Evolutionary conservation across 2,329 filamentous ascomycete genomes (phyloP), one percentile per base, ranked within the genome.

Genomic region (Fusarium sulawesiense): DNA sequence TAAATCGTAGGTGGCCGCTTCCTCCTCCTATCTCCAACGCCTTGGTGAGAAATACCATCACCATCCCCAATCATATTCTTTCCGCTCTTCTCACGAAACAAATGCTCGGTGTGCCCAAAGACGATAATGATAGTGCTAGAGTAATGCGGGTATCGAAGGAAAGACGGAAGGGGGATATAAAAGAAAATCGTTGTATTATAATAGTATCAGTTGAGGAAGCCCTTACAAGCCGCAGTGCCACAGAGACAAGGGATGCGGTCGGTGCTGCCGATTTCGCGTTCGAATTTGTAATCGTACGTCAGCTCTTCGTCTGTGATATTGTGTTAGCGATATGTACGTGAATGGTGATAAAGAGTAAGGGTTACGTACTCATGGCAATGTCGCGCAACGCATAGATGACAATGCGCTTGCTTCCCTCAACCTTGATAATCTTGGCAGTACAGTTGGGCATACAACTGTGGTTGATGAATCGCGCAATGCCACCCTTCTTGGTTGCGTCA

Each of bases 221-320:
- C 96, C 86, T 99, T 99, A 85, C 96, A 99, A 49, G 93, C 94
- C 30, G 94, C 90, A 45, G 95, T 98, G 64, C 96, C 96, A 81
- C 96, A 99, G 53, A 99, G 90, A 84, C 96, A 99, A 53, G 96
- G 96, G 75, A 99, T 98, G 70, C 96, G 93, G 80, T 99, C 96
- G 69, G 94, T 89, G 74, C 93, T 97, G 76, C 94, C 94, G 77
- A 97, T 93, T 82, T 99, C 96, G 75, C 96, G 92, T 84, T 99
- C 96, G 80, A 99, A 99, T 82, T 99, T 99, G 88, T 99, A 99
- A 84, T 99, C 96, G 84, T 99, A 99, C 4, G 96, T 99, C 79
- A 99, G 90, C 85, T 99, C 96, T 83, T 99, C 96, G 79, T 98
- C 96, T 99, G 77, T 66, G 67, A 77, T 65, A 60, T 58, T 53